Evolutionary conservation across 257 asterid species (phyloP).

Genomic region (Solanum etuberosum): DNA sequence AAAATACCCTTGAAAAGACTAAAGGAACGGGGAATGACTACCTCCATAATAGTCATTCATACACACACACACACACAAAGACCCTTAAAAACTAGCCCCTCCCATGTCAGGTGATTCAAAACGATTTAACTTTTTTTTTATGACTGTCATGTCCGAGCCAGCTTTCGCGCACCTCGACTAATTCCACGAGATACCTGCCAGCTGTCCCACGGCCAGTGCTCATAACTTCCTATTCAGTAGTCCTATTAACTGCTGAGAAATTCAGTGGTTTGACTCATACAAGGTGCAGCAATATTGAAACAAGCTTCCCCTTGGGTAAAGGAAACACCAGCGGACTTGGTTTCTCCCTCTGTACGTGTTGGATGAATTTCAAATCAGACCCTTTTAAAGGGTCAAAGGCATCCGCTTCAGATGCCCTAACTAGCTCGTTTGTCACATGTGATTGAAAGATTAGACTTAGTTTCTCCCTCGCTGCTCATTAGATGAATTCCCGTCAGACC

Average conservation of each 20-base stretch:
- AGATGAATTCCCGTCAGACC: slow-evolving; percentile 34
- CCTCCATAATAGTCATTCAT: background rate
- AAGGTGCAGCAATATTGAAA: slow-evolving; percentile 31
- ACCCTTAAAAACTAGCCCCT: background rate
- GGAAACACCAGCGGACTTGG: slow-evolving; percentile 23
- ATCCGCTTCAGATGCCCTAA: slow-evolving; percentile 13
- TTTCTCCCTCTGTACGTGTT: slow-evolving; percentile 19
- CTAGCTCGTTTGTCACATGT: slow-evolving; percentile 6
- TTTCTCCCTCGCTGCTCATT: slow-evolving; percentile 18
- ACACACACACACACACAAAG: background rate
- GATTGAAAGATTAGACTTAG: slow-evolving; percentile 9
- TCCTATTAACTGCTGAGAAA: slow-evolving; percentile 14
- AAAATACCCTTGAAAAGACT: background rate
- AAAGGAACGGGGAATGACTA: background rate
- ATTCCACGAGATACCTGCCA: background rate
- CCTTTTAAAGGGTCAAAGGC: slow-evolving; percentile 35
- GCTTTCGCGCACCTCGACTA: no score
- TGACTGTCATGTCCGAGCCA: background rate
- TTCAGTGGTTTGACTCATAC: slow-evolving; percentile 19
- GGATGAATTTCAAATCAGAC: slow-evolving; percentile 45
- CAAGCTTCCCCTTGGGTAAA: slow-evolving; percentile 27
- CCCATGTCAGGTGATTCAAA: background rate
- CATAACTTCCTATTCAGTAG: slow-evolving; percentile 23
- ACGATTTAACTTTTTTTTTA: no score
- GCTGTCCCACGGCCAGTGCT: slow-evolving; percentile 41